Evolutionary conservation across 2,329 filamentous ascomycete species (phyloP).

Genomic region (Alternaria ethzedia): DNA sequence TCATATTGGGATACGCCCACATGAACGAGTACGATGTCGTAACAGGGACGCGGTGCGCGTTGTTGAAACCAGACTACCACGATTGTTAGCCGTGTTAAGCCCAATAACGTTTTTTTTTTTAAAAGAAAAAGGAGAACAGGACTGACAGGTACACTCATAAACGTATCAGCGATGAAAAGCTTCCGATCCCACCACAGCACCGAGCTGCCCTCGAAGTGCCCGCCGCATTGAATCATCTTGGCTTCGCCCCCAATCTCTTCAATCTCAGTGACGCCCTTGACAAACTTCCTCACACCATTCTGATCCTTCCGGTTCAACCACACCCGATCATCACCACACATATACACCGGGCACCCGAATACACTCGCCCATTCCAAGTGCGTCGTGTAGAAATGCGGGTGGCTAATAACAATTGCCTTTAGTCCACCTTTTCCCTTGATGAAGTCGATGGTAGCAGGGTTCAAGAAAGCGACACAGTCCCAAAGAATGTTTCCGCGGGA

Average conservation of each 20-base stretch:
- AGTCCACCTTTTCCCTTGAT: conserved; percentile 70
- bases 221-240: conserved; percentile 72
- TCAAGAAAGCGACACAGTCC: conserved; percentile 77
- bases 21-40: conserved; percentile 70
- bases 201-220: conserved; percentile 79
- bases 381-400: conserved; percentile 84
- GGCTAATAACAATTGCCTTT: conserved; percentile 73
- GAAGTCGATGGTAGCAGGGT: conserved; percentile 65
- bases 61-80: conserved; percentile 41
- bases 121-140: neutral
- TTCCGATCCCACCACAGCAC: conserved; percentile 64
- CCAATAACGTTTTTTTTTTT: neutral
- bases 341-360: conserved; percentile 74
- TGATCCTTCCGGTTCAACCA: conserved; percentile 66
- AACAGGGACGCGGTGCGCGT: conserved; percentile 50
- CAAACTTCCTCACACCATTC: conserved; percentile 52
- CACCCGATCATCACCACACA: conserved; percentile 51
- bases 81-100: neutral
- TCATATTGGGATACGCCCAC: conserved; percentile 67
- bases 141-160: conserved; percentile 70
- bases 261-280: conserved; percentile 52
- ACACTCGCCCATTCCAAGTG: conserved; percentile 74
- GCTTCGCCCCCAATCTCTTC: conserved; percentile 53
- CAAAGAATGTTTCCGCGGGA: conserved; percentile 75
- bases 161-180: conserved; percentile 78